Conservation (phyloP, 2,329 filamentous ascomycete species). For the Phyllosticta citrichinensis region DNA sequence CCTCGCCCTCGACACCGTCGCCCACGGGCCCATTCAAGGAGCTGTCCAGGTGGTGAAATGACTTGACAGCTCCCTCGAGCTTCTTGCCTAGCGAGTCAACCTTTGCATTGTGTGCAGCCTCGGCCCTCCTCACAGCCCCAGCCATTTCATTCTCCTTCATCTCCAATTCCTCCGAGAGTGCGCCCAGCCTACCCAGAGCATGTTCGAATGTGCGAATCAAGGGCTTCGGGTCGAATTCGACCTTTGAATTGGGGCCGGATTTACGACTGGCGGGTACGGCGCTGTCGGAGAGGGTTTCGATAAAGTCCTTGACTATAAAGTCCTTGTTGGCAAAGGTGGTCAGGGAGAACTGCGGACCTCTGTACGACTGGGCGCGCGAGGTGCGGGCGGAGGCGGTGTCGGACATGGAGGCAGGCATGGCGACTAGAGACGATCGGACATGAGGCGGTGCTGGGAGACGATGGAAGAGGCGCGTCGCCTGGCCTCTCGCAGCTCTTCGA, state of each 20-base stretch:
- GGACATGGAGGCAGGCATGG: conserved; percentile 26
- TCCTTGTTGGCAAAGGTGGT: conserved; percentile 63
- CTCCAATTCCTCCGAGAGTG: conserved; percentile 74
- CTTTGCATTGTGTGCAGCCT: conserved; percentile 85
- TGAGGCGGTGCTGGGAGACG: conserved; percentile 1
- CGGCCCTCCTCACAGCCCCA: conserved; percentile 80
- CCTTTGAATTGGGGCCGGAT: conserved; percentile 44
- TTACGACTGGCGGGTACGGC: conserved; percentile 71
- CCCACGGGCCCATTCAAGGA: conserved; percentile 57
- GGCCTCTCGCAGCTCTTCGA: conserved; percentile 8
- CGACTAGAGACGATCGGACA: conserved; percentile 6
- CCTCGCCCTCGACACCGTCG: conserved; percentile 43
- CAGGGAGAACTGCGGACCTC: conserved; percentile 74
- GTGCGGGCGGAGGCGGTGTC: conserved; percentile 32
- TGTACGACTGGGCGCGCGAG: conserved; percentile 35
- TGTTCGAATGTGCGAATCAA: conserved; percentile 89
- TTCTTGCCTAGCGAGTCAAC: conserved; percentile 79
- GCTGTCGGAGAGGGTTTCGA: conserved; percentile 82
- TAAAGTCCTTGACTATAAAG: conserved; percentile 97
- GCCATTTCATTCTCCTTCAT: conserved; percentile 83
- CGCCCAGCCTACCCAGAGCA: conserved; percentile 57
- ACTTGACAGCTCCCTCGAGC: conserved; percentile 82
- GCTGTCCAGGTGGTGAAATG: conserved; percentile 82
- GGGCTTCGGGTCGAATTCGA: conserved; percentile 86
- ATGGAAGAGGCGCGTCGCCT: conserved; percentile 8